A percentile compares a stretch with the other conserved stretches of the same genome.
phyloP scores from a whole-genome alignment of 805 yeast species.

The Kodamaea sagamina region DNA sequence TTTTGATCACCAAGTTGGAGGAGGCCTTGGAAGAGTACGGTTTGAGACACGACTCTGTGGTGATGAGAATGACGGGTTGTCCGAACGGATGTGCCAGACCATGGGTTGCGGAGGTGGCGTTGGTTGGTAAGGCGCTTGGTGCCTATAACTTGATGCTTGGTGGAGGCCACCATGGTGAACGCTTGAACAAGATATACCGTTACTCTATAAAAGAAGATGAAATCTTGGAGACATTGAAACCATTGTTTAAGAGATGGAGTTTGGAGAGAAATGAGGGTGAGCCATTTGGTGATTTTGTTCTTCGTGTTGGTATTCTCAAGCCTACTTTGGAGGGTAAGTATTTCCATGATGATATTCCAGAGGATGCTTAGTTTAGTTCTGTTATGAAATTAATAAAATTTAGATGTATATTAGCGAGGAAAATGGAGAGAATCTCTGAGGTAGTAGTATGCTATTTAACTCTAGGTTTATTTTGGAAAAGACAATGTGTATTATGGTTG shows the following conservation, averaged over 20 bases:
- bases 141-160: constrained; percentile 93
- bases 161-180: constrained; percentile 92
- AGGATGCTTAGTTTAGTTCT: constrained; percentile 50
- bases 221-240: constrained; percentile 71
- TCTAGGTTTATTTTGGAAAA: no score
- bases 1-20: constrained; percentile 77
- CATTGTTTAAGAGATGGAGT: constrained; percentile 92
- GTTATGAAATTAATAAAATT: constrained; percentile 5
- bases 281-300: constrained; percentile 91
- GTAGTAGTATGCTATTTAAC: no score
- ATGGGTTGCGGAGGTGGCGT: constrained; percentile 94
- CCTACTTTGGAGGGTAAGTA: constrained; percentile 88
- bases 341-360: constrained; percentile 93
- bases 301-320: constrained; percentile 83
- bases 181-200: constrained; percentile 85
- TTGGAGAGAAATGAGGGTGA: constrained; percentile 88
- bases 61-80: constrained; percentile 98
- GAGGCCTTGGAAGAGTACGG: constrained; percentile 88
- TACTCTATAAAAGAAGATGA: constrained; percentile 91
- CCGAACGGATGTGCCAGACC: constrained; percentile 99
- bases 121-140: constrained; percentile 93
- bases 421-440: background rate
- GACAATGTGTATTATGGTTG: no score
- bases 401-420: background rate
- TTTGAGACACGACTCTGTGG: constrained; percentile 88